Evolutionary conservation across 1,284 basidiomycete genomes (phyloP).

Genomic region (Ganoderma boninense): DNA sequence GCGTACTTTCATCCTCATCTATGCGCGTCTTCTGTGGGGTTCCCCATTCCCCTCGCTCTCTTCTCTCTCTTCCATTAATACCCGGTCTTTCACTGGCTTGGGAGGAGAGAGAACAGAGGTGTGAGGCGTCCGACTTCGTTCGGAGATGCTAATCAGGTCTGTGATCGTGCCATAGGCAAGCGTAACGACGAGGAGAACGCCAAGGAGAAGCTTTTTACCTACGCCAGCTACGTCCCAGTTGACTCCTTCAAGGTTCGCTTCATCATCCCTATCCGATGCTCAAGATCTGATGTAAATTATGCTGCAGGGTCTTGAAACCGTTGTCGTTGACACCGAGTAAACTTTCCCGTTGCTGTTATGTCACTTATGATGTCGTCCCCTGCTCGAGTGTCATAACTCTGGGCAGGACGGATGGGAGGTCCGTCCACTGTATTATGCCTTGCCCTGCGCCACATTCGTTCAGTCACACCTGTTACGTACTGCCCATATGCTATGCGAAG

Average conservation of each 20-base stretch:
- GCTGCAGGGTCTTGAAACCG: conserved; percentile 81
- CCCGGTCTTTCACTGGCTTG: too few species aligned
- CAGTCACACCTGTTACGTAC: conserved; percentile 25
- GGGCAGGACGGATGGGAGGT: conserved; percentile 25
- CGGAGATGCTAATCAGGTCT: conserved; percentile 8
- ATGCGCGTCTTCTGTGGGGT: conserved; percentile 6
- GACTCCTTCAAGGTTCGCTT: conserved; percentile 83
- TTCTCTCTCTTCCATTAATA: background rate
- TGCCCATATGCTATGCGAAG: conserved; percentile 34
- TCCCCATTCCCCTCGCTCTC: conserved; percentile 6
- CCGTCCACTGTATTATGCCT: conserved; percentile 32
- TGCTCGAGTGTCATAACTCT: conserved; percentile 20
- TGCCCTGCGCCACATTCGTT: conserved; percentile 27
- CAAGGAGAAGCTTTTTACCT: conserved; percentile 97
- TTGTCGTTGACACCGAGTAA: conserved; percentile 81
- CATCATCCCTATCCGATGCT: background rate
- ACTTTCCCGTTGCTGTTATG: conserved; percentile 14
- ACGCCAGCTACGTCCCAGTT: conserved; percentile 85
- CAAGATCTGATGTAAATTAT: background rate
- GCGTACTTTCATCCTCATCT: conserved; percentile 49
- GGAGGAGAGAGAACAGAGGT: conserved; percentile 1
- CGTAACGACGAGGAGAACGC: conserved; percentile 96
- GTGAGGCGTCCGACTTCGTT: conserved; percentile 11
- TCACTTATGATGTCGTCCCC: conserved; percentile 24
- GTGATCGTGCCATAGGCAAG: conserved; percentile 59